Base-by-base conservation (phyloP, 1,284 basidiomycete genomes). In the Rhodotorula sp. region DNA sequence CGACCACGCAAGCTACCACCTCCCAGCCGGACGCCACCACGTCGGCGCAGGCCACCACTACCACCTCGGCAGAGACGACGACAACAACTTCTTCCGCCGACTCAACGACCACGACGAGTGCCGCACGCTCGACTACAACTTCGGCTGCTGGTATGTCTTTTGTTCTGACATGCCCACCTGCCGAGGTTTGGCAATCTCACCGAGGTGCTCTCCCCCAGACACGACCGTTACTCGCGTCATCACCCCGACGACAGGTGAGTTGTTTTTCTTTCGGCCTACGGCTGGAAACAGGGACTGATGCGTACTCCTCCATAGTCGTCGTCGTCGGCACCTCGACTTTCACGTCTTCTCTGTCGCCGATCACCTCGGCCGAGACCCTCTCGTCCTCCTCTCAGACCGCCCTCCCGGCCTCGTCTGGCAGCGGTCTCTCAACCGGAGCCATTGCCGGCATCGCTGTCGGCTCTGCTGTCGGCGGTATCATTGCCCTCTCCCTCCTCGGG, bases 381-480 rank as follows among this genome's bases (percentile, higher is more conserved):
- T 49, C 69, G n/a, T 62, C 69, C 8, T 48, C 60, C 30, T 65
- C 69, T 18, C 18, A 49, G 6, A 46, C 45, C 4, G 46, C 54
- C 26, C 29, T 49, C 3, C 22, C 29, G 7, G 48, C 56, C 15
- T 26, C 54, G 12, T 37, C 24, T 26, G 60, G 64, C 20, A 33
- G 57, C 29, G 64, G 68, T 6, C 68, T 75, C 46, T 75, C 74
- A n/a, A 69, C 74, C 1, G 74, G 74, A 62, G 74, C 74, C 45
- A 63, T 65, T 22, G 55, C 60, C 6, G 74, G 74, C 6, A 70
- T 75, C 53, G 72, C 69, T 7, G 74, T 70, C 56, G 74, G 74
- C 6, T 56, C 68, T 0, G 66, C 60, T 49, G 62, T 74, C 33
- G 74, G 74, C 6, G 74, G 74, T 26, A 56, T 66, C 30, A 33